phyloP scores from a whole-genome alignment of 2,329 filamentous ascomycete species.

The Aureobasidium sp. region DNA sequence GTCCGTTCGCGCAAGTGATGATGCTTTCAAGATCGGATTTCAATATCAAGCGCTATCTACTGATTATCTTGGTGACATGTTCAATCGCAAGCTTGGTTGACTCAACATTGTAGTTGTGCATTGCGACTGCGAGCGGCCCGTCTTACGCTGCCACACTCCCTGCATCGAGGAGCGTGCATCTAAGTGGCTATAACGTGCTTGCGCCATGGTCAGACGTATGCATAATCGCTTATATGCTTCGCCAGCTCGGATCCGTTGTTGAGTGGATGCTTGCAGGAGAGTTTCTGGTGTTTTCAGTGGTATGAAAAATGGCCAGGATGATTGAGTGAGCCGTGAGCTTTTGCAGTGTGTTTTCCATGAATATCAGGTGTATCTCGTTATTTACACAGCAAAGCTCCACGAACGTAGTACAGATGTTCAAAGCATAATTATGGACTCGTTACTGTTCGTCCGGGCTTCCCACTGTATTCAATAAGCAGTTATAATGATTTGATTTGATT shows the following conservation, averaged over 20 bases:
- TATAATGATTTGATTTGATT: too few relatives aligned
- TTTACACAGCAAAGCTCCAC: too few relatives aligned
- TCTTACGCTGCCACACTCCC: not conserved
- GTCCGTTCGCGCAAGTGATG: not conserved
- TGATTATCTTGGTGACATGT: too few relatives aligned
- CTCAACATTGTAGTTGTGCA: not conserved
- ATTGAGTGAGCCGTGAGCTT: not conserved
- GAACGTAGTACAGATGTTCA: too few relatives aligned
- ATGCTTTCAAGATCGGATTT: not conserved
- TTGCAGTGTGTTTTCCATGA: too few relatives aligned
- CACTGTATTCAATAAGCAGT: too few relatives aligned
- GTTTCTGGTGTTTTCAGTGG: not conserved
- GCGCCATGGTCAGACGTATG: conserved; percentile 12
- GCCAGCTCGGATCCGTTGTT: not conserved
- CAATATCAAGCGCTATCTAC: too few relatives aligned
- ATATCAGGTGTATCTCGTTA: too few relatives aligned
- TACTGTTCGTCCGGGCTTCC: too few relatives aligned
- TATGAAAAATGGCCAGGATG: not conserved
- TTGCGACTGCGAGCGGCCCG: not conserved
- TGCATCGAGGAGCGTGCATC: conserved; percentile 7
- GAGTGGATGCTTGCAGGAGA: not conserved
- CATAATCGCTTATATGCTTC: conserved; percentile 3
- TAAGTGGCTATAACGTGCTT: conserved; percentile 9
- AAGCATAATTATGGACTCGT: too few relatives aligned
- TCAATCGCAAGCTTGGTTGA: not conserved